A percentile compares a stretch with the other conserved stretches of the same genome.
phyloP scores from a whole-genome alignment of 805 yeast species.

The Dipodascus geniculatus region DNA sequence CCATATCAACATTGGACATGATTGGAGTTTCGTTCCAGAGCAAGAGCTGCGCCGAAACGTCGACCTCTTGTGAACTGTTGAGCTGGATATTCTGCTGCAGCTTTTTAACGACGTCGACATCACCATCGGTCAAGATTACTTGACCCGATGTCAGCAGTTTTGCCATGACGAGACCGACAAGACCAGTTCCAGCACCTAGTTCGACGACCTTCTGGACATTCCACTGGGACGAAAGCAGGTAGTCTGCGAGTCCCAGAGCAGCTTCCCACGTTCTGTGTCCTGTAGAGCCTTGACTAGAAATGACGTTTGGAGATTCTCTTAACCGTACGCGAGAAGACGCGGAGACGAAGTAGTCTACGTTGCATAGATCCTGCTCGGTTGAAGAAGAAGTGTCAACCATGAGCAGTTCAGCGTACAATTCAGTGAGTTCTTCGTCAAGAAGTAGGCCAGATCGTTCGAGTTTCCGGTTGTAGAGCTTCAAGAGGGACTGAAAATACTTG shows the following conservation, averaged over 20 bases:
- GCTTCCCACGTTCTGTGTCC: constrained; percentile 95
- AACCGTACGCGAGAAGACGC: constrained; percentile 1
- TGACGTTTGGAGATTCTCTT: constrained; percentile 16
- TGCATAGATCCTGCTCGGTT: not conserved
- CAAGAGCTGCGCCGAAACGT: constrained; percentile 8
- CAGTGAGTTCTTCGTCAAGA: not conserved
- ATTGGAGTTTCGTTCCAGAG: constrained; percentile 20
- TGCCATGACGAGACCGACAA: constrained; percentile 41
- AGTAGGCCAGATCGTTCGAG: not conserved
- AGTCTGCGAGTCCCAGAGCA: constrained; percentile 52
- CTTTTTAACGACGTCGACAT: constrained; percentile 39
- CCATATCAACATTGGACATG: constrained; percentile 28
- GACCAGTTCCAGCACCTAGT: constrained; percentile 84
- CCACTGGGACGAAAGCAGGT: constrained; percentile 30
- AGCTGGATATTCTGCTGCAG: constrained; percentile 33
- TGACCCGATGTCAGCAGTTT: constrained; percentile 14
- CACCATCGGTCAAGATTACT: constrained; percentile 58
- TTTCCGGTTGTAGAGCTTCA: not conserved
- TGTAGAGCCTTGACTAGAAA: constrained; percentile 52
- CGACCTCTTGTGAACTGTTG: constrained; percentile 26
- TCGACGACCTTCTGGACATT: constrained; percentile 49
- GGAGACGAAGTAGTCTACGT: not conserved
- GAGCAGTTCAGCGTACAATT: not conserved
- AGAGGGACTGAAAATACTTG: not conserved
- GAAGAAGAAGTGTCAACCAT: not conserved